Evolutionary conservation across 108 stramenopile genomes (phyloP).

Genomic region (Pseudonitzschia multiseries): DNA sequence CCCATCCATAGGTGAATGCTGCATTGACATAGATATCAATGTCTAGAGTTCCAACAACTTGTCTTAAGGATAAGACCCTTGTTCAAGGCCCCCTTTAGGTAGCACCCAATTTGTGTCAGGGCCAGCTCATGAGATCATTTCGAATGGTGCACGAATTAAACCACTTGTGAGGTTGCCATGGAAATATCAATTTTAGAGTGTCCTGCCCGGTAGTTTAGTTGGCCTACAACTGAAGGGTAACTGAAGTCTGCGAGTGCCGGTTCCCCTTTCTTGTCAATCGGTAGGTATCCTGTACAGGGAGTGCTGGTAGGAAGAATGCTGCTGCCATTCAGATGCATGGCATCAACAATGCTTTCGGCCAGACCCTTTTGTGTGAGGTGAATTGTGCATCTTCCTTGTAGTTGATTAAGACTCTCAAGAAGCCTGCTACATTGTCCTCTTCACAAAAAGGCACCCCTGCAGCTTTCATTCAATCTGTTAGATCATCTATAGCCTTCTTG

Average conservation of each 20-base stretch:
- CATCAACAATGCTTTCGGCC: conserved; percentile 17
- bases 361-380: conserved; percentile 33
- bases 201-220: conserved; percentile 32
- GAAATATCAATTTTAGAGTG: conserved; percentile 31
- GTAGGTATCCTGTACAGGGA: neutral
- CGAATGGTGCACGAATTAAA: conserved; percentile 40
- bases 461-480: conserved; percentile 1
- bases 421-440: conserved; percentile 40
- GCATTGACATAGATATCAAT: conserved; percentile 49
- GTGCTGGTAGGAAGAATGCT: neutral
- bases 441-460: conserved; percentile 1
- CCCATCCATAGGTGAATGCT: conserved; percentile 46
- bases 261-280: neutral
- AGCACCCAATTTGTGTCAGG: conserved; percentile 42
- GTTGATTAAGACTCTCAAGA: conserved; percentile 41
- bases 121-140: conserved; percentile 45
- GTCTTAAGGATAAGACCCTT: conserved; percentile 37
- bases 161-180: conserved; percentile 39
- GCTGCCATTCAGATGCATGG: neutral
- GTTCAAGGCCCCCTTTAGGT: conserved; percentile 35
- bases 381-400: conserved; percentile 9
- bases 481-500: conserved; percentile 12
- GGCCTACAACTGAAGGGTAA: conserved; percentile 41
- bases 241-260: neutral
- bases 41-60: no score